Evolutionary conservation across 148 eudicot genomes (phyloP).

Genomic region (Fagopyrum esculentum): DNA sequence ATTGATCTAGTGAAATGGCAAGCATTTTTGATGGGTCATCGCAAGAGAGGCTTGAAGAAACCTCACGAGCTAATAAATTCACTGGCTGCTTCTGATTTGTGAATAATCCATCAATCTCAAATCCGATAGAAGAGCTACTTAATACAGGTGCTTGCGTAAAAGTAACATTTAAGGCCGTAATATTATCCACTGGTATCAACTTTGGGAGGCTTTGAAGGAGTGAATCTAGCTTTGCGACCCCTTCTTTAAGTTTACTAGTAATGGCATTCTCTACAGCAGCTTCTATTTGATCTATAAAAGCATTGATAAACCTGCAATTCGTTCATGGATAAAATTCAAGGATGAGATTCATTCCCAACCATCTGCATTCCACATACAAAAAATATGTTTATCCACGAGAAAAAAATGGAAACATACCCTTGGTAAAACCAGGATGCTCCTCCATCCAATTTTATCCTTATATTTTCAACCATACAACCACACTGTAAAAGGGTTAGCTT

Average conservation of each 20-base stretch:
- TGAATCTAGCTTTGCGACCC: slow-evolving; percentile 39
- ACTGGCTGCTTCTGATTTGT: slow-evolving; percentile 23
- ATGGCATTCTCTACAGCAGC: slow-evolving; percentile 68
- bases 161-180: slow-evolving; percentile 51
- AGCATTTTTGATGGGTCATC: slow-evolving; percentile 57
- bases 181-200: slow-evolving; percentile 56
- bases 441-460: slow-evolving; percentile 66
- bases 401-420: slow-evolving; percentile 43
- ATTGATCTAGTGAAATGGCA: slow-evolving; percentile 60
- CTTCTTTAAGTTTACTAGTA: slow-evolving; percentile 44
- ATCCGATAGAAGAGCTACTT: slow-evolving; percentile 57
- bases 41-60: slow-evolving; percentile 31
- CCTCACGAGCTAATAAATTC: slow-evolving; percentile 19
- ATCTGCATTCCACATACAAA: background rate
- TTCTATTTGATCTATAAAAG: slow-evolving; percentile 53
- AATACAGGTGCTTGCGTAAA: slow-evolving; percentile 38
- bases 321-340: background rate
- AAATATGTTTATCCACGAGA: background rate
- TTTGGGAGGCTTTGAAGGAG: slow-evolving; percentile 50
- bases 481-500: slow-evolving; percentile 57
- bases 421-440: slow-evolving; percentile 99
- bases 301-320: slow-evolving; percentile 49
- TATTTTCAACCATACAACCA: slow-evolving; percentile 70
- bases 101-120: slow-evolving; percentile 69
- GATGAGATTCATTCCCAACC: background rate